Evolutionary conservation across 2,329 filamentous ascomycete species (phyloP).

Genomic region (Diaporthe helianthi): DNA sequence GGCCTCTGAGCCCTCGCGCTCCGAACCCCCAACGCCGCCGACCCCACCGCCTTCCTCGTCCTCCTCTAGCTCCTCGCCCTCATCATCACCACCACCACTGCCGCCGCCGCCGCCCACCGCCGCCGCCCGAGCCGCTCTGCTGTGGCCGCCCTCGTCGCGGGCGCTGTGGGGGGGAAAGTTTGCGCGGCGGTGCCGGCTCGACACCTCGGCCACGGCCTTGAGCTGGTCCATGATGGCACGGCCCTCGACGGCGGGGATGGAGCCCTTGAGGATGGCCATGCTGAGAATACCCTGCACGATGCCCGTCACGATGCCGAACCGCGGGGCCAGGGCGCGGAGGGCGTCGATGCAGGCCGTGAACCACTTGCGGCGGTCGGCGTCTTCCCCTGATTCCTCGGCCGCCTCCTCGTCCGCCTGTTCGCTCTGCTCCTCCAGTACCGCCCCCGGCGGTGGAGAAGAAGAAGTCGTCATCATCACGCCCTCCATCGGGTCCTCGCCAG

Average conservation of each 20-base stretch:
- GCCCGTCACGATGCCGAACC: conserved; percentile 38
- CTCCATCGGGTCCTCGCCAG: too few relatives aligned
- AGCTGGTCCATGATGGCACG: conserved; percentile 22
- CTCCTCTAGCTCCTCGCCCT: too few relatives aligned
- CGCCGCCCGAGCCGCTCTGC: too few relatives aligned
- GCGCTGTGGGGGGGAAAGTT: not conserved
- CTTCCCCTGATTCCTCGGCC: conserved; percentile 26
- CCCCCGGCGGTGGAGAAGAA: too few relatives aligned
- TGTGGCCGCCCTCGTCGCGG: not conserved
- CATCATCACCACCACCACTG: not conserved
- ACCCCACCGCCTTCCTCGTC: not conserved
- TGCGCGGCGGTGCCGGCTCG: not conserved
- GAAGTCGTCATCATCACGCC: not conserved
- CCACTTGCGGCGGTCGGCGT: conserved; percentile 37
- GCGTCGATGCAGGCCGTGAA: conserved; percentile 41
- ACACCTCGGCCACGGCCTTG: not conserved
- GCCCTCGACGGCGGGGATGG: conserved; percentile 33
- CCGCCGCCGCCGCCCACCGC: not conserved
- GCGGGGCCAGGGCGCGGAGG: conserved; percentile 39
- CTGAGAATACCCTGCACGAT: conserved; percentile 40
- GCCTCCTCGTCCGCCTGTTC: not conserved
- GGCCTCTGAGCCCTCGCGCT: not conserved
- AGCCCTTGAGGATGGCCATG: conserved; percentile 37
- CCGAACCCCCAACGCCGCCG: not conserved
- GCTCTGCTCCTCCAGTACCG: too few relatives aligned